Evolutionary conservation across 208 protist species (phyloP), one percentile per base, ranked within the genome.

Genomic region (Crithidia bombi): DNA sequence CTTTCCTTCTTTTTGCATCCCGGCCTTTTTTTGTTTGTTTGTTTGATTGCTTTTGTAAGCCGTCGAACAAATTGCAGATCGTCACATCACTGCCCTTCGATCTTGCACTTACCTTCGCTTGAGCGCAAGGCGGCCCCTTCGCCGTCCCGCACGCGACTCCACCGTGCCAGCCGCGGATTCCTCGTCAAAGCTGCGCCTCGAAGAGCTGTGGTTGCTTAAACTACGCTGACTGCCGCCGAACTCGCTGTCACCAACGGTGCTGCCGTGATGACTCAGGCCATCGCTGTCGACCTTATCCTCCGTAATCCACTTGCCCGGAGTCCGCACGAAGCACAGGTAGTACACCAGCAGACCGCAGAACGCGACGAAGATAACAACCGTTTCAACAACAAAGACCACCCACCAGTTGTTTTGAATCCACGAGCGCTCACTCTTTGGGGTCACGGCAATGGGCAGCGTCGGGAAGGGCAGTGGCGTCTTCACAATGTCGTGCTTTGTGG

Each of bases 401-500:
- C 30, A 69, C 82, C 78, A 88, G 61, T 79, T 67, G 49, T 75
- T 71, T 44, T 80, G 44, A 15, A 81, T 36, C 38, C 71, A 71
- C 11, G 49, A 46, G 5, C 61, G 65, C 14, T 79, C 15, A 1
- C 55, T 51, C 19, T 52, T 35, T 28, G 82, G 70, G 12, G 58
- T 35, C 3, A 19, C 56, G 9, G 15, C 21, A 5, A 77, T 69
- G 33, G 74, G 75, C 32, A 85, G 30, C 10, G 55, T 81, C 23
- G 79, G 70, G 44, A 88, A 88, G n/a, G 82, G 82, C 36, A 87
- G 28, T 30, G 82, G 82, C 14, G 78, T 87, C 25, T 51, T 69
- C 21, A 87, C 49, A 9, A 82, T 50, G n/a, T 75, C 63, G 7
- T 73, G 69, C 21, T 44, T 46, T 3, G 44, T n/a, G 19, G 59